A percentile compares a stretch with the other conserved stretches of the same genome.
Conservation (phyloP, 306 rosid genomes). For the Cucumis melo region DNA sequence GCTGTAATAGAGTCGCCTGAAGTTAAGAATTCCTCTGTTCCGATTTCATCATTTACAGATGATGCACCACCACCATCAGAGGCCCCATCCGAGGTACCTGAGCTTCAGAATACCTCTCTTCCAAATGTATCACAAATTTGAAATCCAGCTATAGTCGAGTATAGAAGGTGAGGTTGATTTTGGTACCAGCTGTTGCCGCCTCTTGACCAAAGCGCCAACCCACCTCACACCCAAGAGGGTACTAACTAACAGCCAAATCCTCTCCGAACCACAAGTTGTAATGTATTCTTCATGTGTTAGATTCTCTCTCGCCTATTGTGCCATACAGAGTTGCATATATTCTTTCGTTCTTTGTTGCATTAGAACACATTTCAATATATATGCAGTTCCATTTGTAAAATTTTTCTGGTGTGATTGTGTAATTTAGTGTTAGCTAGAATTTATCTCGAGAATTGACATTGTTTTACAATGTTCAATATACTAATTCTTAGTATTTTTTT, state of each 20-base stretch:
- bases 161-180: not conserved
- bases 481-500: not conserved
- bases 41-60: not conserved
- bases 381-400: not conserved
- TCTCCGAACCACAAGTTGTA: not conserved
- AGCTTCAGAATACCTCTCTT: not conserved
- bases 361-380: not conserved
- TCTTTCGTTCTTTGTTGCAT: not conserved
- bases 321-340: not conserved
- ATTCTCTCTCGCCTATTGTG: not conserved
- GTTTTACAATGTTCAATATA: not conserved
- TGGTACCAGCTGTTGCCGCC: not conserved
- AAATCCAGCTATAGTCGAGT: not conserved
- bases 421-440: not conserved
- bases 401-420: not conserved
- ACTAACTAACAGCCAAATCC: too few species aligned
- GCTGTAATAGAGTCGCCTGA: constrained; percentile 12
- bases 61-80: constrained; percentile 22
- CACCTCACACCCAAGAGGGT: too few species aligned
- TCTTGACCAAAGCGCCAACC: too few species aligned
- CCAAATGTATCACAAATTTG: not conserved
- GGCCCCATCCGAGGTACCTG: constrained; percentile 14
- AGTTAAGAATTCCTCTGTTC: not conserved
- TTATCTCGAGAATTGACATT: not conserved
- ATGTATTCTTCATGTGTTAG: not conserved